Base-by-base conservation (phyloP, 495 filamentous ascomycete genomes). In the Ramalina peruviana region DNA sequence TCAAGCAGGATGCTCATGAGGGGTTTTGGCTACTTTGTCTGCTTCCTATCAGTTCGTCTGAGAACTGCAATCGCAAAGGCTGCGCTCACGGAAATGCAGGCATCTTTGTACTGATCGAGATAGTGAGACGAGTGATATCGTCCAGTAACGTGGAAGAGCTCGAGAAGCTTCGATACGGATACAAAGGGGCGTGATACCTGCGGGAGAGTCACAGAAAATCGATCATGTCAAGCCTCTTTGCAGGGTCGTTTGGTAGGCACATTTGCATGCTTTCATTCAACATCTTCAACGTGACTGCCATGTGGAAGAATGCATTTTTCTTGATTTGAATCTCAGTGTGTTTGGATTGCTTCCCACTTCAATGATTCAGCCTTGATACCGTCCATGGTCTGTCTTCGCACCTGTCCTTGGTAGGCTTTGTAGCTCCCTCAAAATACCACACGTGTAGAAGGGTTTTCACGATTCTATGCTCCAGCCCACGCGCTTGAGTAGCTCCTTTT, bases 401-500 rank as follows among this genome's bases (percentile, higher is more conserved):
- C 21, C 40, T 25, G 16, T 23, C 17, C 42, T 27, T 45, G 20
- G 27, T 9, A 26, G n/a, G 42, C 17, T 16, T 16, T 48, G 45
- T 16, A 20, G 21, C 26, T 27, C n/a, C n/a, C 45, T 36, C 33
- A 79, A 79, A 83, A 46, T 72, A 83, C 53, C 71, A 65, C 19
- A 80, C 73, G 39, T 77, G 59, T 36, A 86, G 58, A 48, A 96
- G 58, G 55, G 82, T 94, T 63, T 80, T 86, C 46, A 95, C 47
- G 44, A 98, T 80, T 48, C 65, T 71, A 60, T 95, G 87, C 69
- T 97, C 92, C 17, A 90, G 51, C 0, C 88, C 87, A 21, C 65
- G 72, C 51, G 72, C 62, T 40, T 68, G 63, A 9, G 81, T 71
- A 6, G 92, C 92, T 25, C 74, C 72, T 36, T 78, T 67, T 6